Evolutionary conservation across 257 asterid species (phyloP), one percentile per base, ranked within the genome.

Genomic region (Solanum medicagineum): DNA sequence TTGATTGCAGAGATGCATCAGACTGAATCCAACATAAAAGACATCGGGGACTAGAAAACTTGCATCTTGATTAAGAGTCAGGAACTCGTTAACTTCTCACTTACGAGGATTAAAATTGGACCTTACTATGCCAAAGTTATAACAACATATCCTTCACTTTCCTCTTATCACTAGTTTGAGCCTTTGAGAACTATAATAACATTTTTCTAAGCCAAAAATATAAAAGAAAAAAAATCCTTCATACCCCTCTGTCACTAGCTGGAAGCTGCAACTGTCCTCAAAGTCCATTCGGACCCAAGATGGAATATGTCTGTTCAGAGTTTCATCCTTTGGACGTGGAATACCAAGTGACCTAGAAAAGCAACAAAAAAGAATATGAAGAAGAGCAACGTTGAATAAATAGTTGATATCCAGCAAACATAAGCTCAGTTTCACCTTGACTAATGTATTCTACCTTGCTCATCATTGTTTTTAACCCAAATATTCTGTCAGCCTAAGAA

Each of bases 201-300:
- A 56, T 79, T 79, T 79, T 26, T 24, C 83, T 16, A 79, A 24
- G 65, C 44, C 45, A 79, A 53, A 79, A 79, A 15, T 22, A 74
- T 40, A 29, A 66, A 29, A 66, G 17, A 0, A 63, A 49, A 83
- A 8, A 36, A 26, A 85, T 87, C 16, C 65, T 66, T 66, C 86
- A 73, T 88, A 91, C 89, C 93, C 94, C 94, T 92, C 88, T 94
- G 85, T 87, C 82, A 70, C 88, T 92, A 88, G 91, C 87, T 63
- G 98, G 99, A 86, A 96, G 95, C 87, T 92, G 98, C 98, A 97
- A 92, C 84, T 91, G 94, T 84, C 97, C 97, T 82, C 80, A 90
- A 87, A 96, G 99, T 86, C 98, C 98, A 87, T 89, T 92, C 80
- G 97, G 98, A 83, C 98, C 98, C 89, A 96, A 90, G 89, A 96